Conservation (phyloP, 1,284 basidiomycete genomes). For the Cerrena zonata region DNA sequence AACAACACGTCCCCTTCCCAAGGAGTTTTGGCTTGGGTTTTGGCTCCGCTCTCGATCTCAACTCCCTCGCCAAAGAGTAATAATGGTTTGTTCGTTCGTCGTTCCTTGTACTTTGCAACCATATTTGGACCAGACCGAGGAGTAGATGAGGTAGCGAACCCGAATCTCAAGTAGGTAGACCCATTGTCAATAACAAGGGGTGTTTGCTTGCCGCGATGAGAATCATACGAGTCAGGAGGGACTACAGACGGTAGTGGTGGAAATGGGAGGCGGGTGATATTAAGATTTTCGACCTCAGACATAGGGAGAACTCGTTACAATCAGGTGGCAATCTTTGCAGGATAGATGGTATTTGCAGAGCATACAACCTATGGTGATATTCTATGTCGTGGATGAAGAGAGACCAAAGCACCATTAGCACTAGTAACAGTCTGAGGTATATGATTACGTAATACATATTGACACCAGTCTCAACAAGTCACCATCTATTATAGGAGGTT, state of each 20-base stretch:
- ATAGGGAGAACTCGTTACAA: too few species aligned
- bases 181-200: slow-evolving; percentile 94
- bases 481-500: too few species aligned
- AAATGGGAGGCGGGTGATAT: slow-evolving; percentile 25
- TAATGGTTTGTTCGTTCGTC: slow-evolving; percentile 73
- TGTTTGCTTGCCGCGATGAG: slow-evolving; percentile 36
- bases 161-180: slow-evolving; percentile 80
- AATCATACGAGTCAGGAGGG: slow-evolving; percentile 25
- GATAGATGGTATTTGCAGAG: too few species aligned
- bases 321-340: too few species aligned
- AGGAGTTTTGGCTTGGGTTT: slow-evolving; percentile 70
- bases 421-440: too few species aligned
- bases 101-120: slow-evolving; percentile 82
- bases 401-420: too few species aligned
- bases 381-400: too few species aligned
- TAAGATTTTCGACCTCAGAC: slow-evolving; percentile 8
- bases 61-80: slow-evolving; percentile 81
- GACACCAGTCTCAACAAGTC: too few species aligned
- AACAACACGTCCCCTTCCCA: slow-evolving; percentile 89
- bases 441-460: too few species aligned
- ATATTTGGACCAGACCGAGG: slow-evolving; percentile 66
- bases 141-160: slow-evolving; percentile 59
- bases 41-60: slow-evolving; percentile 77
- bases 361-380: too few species aligned
- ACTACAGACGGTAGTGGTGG: slow-evolving; percentile 21